Conservation (phyloP, 208 protist species). For the Trypanosoma melophagium region DNA sequence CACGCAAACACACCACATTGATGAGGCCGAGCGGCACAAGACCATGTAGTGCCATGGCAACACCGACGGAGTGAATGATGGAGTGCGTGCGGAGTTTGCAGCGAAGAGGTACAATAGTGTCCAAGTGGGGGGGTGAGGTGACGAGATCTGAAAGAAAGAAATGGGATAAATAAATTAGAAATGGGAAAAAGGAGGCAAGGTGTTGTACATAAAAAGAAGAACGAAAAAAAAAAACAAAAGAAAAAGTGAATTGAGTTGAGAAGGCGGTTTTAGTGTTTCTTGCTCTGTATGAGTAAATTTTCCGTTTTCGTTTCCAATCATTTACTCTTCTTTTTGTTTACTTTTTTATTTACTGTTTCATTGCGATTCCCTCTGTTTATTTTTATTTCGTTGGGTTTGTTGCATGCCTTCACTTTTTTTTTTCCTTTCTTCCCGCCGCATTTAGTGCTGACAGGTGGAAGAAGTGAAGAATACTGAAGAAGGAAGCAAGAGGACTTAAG, state of each 20-base stretch:
- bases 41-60: background rate
- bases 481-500: no score
- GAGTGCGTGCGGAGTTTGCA: background rate
- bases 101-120: background rate
- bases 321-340: conserved; percentile 5
- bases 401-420: conserved; percentile 8
- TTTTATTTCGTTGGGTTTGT: background rate
- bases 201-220: background rate
- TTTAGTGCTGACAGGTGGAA: no score
- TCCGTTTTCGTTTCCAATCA: conserved; percentile 6
- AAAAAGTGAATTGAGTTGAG: background rate
- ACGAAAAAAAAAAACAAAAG: background rate
- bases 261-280: background rate
- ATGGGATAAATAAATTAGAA: no score
- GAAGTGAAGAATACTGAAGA: no score
- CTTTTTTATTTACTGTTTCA: conserved; percentile 14
- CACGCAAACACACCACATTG: conserved; percentile 33
- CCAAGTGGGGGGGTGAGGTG: background rate
- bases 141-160: background rate
- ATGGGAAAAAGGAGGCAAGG: background rate
- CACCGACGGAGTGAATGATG: background rate
- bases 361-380: conserved; percentile 10
- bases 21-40: conserved; percentile 3
- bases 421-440: conserved; percentile 9
- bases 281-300: background rate